Evolutionary conservation across 768 basidiomycete genomes (phyloP), one percentile per base, ranked within the genome.

Genomic region (Auricularia sp.): DNA sequence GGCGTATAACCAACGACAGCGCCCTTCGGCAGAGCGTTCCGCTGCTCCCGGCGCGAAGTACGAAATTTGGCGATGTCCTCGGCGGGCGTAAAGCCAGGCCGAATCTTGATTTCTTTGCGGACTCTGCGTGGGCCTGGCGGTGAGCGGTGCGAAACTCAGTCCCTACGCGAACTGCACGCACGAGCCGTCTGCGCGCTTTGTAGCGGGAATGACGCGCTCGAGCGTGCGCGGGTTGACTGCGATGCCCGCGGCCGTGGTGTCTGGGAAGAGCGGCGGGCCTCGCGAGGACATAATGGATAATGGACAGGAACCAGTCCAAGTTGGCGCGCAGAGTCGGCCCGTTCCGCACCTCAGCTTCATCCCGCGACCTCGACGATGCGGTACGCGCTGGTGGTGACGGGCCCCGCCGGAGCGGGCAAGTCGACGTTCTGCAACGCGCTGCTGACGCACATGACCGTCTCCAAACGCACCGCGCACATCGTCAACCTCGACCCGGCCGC

Each of bases 401-500:
- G 97, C n/a, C 97, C 97, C 60, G 97, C 97, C 2, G 97, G 97
- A 61, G 93, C 97, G 14, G 97, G 97, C 61, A 99, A 99, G 78
- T 92, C 93, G 0, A 98, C 97, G 0, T 96, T 99, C 71, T 90
- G 91, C 69, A 79, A 83, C 23, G 84, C 94, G 0, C 86, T 98
- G 68, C 81, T 98, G 66, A 94, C 91, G 10, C 96, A 98, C 76
- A 84, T 98, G 3, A 84, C 83, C 64, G 81, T 90, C 2, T 83
- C 93, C 61, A 89, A 85, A 67, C 84, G 97, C 7, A 84, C 87
- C 0, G 91, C 85, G 0, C 95, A 98, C 78, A 86, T 98, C 61
- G 91, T 98, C 74, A 99, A 98, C 76, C 86, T 98, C 66, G 97
- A 98, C 75, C 97, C 97, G 5, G 97, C 97, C 0, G 97, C 97